phyloP scores from a whole-genome alignment of 2,329 filamentous ascomycete species.

The Monosporascus sp. region DNA sequence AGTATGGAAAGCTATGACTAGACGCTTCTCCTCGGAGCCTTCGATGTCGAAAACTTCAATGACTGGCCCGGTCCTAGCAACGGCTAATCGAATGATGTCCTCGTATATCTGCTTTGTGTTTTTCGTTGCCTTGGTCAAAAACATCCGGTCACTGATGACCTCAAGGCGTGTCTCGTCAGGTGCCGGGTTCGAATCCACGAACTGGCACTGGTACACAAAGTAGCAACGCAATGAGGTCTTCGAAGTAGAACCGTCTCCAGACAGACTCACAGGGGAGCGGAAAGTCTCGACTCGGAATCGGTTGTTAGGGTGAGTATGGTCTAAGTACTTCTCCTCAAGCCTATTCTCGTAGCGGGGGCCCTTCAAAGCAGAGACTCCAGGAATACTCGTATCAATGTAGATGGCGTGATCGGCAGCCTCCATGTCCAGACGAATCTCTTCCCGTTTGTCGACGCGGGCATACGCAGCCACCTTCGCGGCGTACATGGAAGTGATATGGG shows the following conservation, averaged over 20 bases:
- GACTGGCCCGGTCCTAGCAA: slow-evolving; percentile 82
- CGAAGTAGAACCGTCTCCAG: slow-evolving; percentile 53
- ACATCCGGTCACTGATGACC: slow-evolving; percentile 86
- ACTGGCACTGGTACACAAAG: slow-evolving; percentile 96
- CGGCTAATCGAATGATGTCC: slow-evolving; percentile 82
- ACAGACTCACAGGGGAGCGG: slow-evolving; percentile 79
- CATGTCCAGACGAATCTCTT: slow-evolving; percentile 94
- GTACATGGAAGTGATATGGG: slow-evolving; percentile 92
- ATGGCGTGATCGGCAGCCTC: slow-evolving; percentile 92
- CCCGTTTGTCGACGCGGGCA: slow-evolving; percentile 84
- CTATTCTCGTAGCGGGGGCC: slow-evolving; percentile 92
- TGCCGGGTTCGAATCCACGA: slow-evolving; percentile 68
- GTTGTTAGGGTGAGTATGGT: slow-evolving; percentile 65
- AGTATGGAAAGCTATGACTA: slow-evolving; percentile 92
- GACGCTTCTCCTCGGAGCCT: slow-evolving; percentile 81
- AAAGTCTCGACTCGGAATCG: slow-evolving; percentile 96
- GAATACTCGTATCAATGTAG: slow-evolving; percentile 96
- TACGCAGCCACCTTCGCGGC: slow-evolving; percentile 94
- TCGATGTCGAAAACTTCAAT: slow-evolving; percentile 98
- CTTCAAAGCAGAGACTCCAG: slow-evolving; percentile 67
- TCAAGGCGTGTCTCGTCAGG: slow-evolving; percentile 83
- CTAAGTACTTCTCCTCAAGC: slow-evolving; percentile 92
- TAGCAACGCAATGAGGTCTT: slow-evolving; percentile 91
- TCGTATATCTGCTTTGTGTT: slow-evolving; percentile 97
- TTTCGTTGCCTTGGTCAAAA: slow-evolving; percentile 89